Conservation (phyloP, 1,284 basidiomycete genomes). For the Cutaneotrichosporon sp. region DNA sequence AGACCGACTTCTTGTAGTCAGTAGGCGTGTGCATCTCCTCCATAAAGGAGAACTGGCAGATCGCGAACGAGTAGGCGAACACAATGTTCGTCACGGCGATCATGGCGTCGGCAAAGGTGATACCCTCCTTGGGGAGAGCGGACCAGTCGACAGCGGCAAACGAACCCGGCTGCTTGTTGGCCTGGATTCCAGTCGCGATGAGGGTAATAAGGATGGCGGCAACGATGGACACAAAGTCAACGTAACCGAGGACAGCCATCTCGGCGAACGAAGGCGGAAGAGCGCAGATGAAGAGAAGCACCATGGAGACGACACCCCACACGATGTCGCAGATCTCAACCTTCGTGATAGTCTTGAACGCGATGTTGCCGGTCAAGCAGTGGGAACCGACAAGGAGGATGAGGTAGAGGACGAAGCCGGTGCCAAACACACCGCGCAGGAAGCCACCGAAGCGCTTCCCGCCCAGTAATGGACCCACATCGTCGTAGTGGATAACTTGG, state of each 20-base stretch:
- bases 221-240: constrained; percentile 36
- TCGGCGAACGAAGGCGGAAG: constrained; percentile 20
- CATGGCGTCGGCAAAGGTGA: constrained; percentile 30
- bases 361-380: constrained; percentile 17
- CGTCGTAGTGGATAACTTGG: constrained; percentile 16
- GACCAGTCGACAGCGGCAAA: constrained; percentile 28
- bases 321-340: constrained; percentile 8
- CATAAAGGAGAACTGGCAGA: constrained; percentile 21
- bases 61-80: constrained; percentile 31
- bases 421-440: constrained; percentile 3
- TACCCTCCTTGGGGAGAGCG: constrained; percentile 27
- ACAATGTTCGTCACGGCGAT: constrained; percentile 33
- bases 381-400: constrained; percentile 16
- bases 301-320: constrained; percentile 15
- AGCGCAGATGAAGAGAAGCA: constrained; percentile 15
- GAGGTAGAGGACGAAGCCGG: constrained; percentile 14
- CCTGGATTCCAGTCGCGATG: constrained; percentile 32
- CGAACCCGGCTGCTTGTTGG: constrained; percentile 9
- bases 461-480: constrained; percentile 14
- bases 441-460: constrained; percentile 1
- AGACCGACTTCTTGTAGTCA: constrained; percentile 30
- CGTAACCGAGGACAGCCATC: constrained; percentile 37
- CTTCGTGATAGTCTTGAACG: constrained; percentile 13
- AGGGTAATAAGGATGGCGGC: constrained; percentile 32
- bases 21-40: constrained; percentile 17